These are phyloP conservation scores for Rhamnella rubrinervis DNA, from an alignment of 331 rosid species.

Conservation along the genomic window DNA sequence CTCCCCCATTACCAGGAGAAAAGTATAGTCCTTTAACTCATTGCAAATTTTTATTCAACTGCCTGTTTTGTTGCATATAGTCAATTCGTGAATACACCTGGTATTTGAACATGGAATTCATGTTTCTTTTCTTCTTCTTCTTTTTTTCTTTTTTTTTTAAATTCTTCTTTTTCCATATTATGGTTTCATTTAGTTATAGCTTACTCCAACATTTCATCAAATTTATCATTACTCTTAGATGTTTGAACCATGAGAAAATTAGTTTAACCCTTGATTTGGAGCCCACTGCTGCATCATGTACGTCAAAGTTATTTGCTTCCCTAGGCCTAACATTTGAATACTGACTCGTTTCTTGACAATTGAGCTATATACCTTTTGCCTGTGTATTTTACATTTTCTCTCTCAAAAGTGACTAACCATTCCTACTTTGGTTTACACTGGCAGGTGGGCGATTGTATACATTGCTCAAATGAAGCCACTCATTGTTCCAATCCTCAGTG, in stretches of 20 bases:
- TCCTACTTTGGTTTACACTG: slow-evolving; percentile 2
- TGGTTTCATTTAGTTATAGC: too few species aligned
- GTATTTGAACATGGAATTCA: too few species aligned
- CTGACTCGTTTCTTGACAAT: neutral
- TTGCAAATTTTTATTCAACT: too few species aligned
- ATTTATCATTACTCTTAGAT: too few species aligned
- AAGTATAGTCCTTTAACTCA: neutral
- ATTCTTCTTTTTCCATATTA: too few species aligned
- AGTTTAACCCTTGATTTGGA: neutral
- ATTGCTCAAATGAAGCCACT: slow-evolving; percentile 88
- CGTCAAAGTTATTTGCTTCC: neutral
- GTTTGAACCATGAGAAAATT: neutral
- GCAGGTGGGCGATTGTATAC: slow-evolving; percentile 90
- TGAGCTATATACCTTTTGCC: neutral
- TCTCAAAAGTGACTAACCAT: neutral
- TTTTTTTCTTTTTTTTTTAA: too few species aligned
- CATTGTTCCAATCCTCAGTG: slow-evolving; percentile 72
- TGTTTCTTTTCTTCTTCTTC: too few species aligned
- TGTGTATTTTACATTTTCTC: neutral
- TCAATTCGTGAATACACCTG: too few species aligned
- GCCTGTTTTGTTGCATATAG: too few species aligned
- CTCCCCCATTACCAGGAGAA: neutral
- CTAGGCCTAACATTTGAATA: too few species aligned
- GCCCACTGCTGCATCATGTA: neutral
- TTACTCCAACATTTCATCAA: too few species aligned